phyloP scores from a whole-genome alignment of 257 asterid species.

The Forsythia viridissima region DNA sequence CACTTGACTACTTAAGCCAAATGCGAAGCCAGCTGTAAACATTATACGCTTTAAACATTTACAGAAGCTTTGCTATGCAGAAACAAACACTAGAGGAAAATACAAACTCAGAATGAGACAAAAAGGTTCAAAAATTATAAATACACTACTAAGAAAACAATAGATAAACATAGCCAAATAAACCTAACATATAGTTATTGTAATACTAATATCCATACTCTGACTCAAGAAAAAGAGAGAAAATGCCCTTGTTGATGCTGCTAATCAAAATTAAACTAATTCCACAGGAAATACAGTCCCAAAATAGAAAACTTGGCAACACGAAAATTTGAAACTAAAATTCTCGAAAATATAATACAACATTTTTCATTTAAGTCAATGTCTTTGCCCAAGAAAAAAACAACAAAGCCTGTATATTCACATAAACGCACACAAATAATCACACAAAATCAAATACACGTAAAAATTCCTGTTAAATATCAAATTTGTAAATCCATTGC shows the following conservation, averaged over 20 bases:
- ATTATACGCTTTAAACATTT: not conserved
- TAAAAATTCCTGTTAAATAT: slow-evolving; percentile 7
- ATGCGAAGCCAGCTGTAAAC: not conserved
- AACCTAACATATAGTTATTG: not conserved
- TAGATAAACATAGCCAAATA: not conserved
- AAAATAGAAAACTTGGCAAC: not conserved
- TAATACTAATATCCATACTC: not conserved
- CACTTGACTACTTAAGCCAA: not conserved
- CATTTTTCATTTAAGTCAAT: slow-evolving; percentile 14
- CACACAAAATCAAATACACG: not conserved
- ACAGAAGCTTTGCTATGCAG: not conserved
- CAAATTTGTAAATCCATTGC: slow-evolving; percentile 13
- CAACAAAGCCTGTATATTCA: not conserved
- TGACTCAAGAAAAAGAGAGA: not conserved
- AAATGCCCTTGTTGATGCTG: not conserved
- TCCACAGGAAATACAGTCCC: not conserved
- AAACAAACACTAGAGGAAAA: not conserved
- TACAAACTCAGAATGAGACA: not conserved
- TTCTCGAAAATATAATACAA: not conserved
- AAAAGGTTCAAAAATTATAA: not conserved
- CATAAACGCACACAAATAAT: not conserved
- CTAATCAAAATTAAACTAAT: slow-evolving; percentile 5
- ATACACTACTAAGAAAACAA: not conserved
- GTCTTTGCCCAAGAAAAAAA: not conserved
- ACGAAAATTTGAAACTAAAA: not conserved